A percentile compares a stretch with the other conserved stretches of the same genome.
phyloP scores from a whole-genome alignment of 345 rosid genomes.

The Brassica cretica region DNA sequence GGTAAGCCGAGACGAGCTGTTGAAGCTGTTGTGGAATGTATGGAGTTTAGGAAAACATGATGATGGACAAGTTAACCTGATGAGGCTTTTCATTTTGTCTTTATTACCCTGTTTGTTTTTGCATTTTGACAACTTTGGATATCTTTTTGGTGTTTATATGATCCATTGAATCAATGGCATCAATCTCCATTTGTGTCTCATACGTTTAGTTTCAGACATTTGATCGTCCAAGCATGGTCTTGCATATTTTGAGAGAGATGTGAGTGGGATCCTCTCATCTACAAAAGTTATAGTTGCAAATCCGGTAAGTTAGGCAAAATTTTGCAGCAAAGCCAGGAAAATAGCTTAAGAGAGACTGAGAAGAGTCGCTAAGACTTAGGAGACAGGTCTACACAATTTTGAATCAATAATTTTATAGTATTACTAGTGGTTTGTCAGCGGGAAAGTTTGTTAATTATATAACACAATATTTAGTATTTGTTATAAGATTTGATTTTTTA shows the following conservation, averaged over 20 bases:
- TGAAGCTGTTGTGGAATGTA: constrained; percentile 75
- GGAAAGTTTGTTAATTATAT: no score
- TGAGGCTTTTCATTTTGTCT: constrained; percentile 4
- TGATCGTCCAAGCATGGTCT: neutral
- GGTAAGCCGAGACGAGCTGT: constrained; percentile 79
- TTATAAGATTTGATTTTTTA: no score
- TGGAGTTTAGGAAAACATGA: constrained; percentile 31
- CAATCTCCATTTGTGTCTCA: constrained; percentile 1
- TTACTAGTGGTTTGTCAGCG: no score
- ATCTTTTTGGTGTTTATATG: constrained; percentile 13
- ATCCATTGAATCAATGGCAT: constrained; percentile 1
- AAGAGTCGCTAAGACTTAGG: no score
- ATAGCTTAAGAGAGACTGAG: no score
- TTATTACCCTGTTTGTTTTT: constrained; percentile 5
- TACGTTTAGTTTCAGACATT: constrained; percentile 3
- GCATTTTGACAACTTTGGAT: constrained; percentile 4
- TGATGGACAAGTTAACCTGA: neutral
- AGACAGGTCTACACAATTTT: no score
- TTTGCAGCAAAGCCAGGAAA: neutral
- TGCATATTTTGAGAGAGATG: neutral
- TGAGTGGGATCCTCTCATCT: constrained; percentile 6
- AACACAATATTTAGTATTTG: no score
- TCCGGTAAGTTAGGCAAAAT: neutral
- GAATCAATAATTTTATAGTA: no score
- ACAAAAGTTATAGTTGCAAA: neutral